Evolutionary conservation across 164 flowering plant species (phyloP), one percentile per base, ranked within the genome.

Genomic region (Vitis labrusca): DNA sequence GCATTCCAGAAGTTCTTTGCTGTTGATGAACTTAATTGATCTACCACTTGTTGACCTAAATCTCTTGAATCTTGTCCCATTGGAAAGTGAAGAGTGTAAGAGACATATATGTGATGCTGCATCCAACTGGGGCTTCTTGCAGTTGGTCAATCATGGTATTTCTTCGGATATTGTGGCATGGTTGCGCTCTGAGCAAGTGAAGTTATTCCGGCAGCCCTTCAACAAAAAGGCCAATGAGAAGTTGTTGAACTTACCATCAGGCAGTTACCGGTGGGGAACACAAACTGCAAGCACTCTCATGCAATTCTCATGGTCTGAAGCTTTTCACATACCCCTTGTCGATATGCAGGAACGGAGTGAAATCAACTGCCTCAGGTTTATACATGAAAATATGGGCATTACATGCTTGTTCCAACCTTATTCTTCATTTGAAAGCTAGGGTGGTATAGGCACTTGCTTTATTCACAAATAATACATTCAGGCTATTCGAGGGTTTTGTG

Each of bases 231-330:
- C 61, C 4, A 55, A 61, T 27, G 61, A 69, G 47, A 83, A 77
- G 44, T 66, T 82, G 16, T 47, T 75, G 73, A 78, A 71, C 50
- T 71, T 85, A 17, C 75, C 85, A 3, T 63, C 70, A 1, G 81
- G 80, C 16, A 83, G 83, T 71, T 93, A 93, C 73, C 85, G 94
- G 0, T 91, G 94, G 93, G 96, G 96, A 0, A 76, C 90, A 16
- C 92, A 91, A 1, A 58, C 70, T 1, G 91, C 96, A 9, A 85
- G 85, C 53, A 74, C 78, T 57, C 57, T 81, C 27, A 58, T 27
- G 49, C 93, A 91, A 67, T 73, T 91, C 5, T 79, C 85, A 8
- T 93, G 96, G 98, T 89, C 91, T 0, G 98, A 93, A 75, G 93
- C 98, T 1, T 88, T 89, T 68, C 96, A 91, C 62, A 80, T 93